phyloP scores from a whole-genome alignment of 352 stramenopile genomes.

The Globisporangium orthogonon region DNA sequence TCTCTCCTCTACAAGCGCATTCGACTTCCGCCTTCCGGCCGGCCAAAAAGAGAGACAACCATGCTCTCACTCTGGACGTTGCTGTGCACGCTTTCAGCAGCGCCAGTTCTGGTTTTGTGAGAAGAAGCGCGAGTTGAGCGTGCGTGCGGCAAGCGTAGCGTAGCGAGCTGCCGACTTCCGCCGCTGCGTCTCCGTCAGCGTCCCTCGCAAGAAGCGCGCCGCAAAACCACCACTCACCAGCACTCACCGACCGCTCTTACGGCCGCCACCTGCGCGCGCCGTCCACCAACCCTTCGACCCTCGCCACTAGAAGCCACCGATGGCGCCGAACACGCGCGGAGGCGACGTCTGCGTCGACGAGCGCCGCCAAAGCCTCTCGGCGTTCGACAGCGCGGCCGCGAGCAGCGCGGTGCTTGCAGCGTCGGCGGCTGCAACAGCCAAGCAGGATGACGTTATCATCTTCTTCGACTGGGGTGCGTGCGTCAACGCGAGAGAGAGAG shows the following conservation, averaged over 20 bases:
- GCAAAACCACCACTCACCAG: constrained; percentile 1
- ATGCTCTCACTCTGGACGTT: neutral
- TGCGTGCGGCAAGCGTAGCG: neutral
- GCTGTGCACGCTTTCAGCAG: no score
- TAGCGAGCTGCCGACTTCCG: neutral
- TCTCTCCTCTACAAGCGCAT: neutral
- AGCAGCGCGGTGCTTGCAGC: constrained; percentile 18
- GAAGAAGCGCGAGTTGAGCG: neutral
- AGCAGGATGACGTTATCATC: constrained; percentile 64
- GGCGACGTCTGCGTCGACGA: constrained; percentile 68
- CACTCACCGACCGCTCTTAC: neutral
- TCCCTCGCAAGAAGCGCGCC: neutral
- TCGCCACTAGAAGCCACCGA: constrained; percentile 8
- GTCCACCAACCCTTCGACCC: neutral
- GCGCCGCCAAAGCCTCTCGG: constrained; percentile 33
- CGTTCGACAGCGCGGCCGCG: constrained; percentile 35
- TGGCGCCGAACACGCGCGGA: constrained; percentile 55
- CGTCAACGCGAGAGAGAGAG: neutral
- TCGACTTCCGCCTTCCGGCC: neutral
- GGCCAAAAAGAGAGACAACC: neutral
- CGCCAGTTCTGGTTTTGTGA: neutral
- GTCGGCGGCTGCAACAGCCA: constrained; percentile 1
- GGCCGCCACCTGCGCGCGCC: no score
- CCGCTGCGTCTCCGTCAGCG: neutral
- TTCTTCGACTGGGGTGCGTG: constrained; percentile 84